Conservation (phyloP, 2,329 filamentous ascomycete species). For the Hirsutella thompsonii region DNA sequence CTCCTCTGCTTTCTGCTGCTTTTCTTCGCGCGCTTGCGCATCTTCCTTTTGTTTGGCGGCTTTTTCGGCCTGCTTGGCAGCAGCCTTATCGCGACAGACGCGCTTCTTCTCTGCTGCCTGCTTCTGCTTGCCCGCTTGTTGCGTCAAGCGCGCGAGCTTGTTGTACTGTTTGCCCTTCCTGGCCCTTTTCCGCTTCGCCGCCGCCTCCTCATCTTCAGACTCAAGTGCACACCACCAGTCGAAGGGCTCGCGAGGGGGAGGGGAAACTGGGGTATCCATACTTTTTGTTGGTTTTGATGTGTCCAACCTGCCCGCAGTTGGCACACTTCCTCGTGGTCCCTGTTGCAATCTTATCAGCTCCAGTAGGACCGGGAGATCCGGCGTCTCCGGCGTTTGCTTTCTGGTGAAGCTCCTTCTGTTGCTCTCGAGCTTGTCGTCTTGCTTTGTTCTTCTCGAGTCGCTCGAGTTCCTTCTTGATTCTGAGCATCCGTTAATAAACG, state of each 20-base stretch:
- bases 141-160: slow-evolving; percentile 9
- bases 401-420: slow-evolving; percentile 60
- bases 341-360: slow-evolving; percentile 37
- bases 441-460: slow-evolving; percentile 87
- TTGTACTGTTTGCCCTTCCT: slow-evolving; percentile 6
- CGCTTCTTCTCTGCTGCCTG: slow-evolving; percentile 3
- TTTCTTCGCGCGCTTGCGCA: not conserved
- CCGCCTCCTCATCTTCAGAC: slow-evolving; percentile 3
- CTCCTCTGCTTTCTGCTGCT: slow-evolving; percentile 4
- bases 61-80: slow-evolving; percentile 1
- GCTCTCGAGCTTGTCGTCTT: slow-evolving; percentile 77
- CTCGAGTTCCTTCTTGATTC: slow-evolving; percentile 52
- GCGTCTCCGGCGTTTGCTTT: slow-evolving; percentile 29
- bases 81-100: slow-evolving; percentile 5
- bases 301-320: slow-evolving; percentile 90
- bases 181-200: not conserved
- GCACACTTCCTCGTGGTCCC: slow-evolving; percentile 86
- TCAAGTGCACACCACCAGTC: slow-evolving; percentile 18
- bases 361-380: slow-evolving; percentile 33
- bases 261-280: slow-evolving; percentile 31
- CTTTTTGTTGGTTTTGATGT: slow-evolving; percentile 99
- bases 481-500: slow-evolving; percentile 3
- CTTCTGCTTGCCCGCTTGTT: slow-evolving; percentile 10
- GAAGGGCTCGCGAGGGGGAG: slow-evolving; percentile 15
- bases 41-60: slow-evolving; percentile 2